Evolutionary conservation across 306 rosid species (phyloP), one percentile per base, ranked within the genome.

Genomic region (Vigna trinervia): DNA sequence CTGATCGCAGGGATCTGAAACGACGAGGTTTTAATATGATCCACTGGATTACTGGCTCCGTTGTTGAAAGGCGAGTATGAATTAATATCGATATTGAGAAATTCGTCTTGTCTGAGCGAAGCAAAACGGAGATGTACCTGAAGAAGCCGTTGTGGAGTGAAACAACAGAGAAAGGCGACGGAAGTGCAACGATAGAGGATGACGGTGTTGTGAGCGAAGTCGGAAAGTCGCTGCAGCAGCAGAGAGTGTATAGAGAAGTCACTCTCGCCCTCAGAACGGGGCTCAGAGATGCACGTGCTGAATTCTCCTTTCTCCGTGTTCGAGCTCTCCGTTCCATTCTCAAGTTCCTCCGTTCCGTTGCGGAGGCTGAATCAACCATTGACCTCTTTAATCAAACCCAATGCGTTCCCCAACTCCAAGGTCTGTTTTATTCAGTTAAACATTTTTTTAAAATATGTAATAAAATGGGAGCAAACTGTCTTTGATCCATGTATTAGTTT

Each of bases 221-320:
- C 3, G 96, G 83, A n/a, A 85, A 75, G 51, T 87, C 93, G 6
- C 81, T 94, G 57, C 90, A 87, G 43, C 85, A 73, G 14, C 93
- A 94, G 78, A 79, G 98, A 74, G 86, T 92, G 2, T 81, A 86
- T 74, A 85, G 95, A 9, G 98, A 94, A 82, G 91, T 94, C 19
- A 94, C 96, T 1, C 90, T 92, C 7, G 90, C 95, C 2, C 97
- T 94, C 48, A 86, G 93, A 11, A 86, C 86, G 1, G 94, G 98
- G 2, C 93, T 94, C 22, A 83, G 92, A 32, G 95, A 94, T 26
- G 96, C 93, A 4, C 79, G 90, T 14, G 97, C 98, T 3, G 95
- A 90, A 78, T 94, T 92, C 89, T 92, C 97, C 0, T 92, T 94
- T 59, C 93, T 94, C 77, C 97, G 96, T 20, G 80, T 90, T 28